Conservation (phyloP, 331 rosid species). For the Rosa hybrid region DNA sequence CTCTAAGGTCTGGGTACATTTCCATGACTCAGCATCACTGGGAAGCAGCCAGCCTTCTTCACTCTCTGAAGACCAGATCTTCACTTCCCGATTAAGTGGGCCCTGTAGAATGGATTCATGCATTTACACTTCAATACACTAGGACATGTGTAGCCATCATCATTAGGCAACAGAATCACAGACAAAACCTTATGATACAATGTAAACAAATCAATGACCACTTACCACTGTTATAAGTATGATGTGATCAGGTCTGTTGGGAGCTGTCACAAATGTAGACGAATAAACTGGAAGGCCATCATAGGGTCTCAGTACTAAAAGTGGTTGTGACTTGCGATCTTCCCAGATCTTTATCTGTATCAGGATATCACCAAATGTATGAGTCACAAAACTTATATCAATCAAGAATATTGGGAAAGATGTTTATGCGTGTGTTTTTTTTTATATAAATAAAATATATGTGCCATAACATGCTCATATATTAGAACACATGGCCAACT, state of each 20-base stretch:
- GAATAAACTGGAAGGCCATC: conserved; percentile 89
- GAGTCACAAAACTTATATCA: background rate
- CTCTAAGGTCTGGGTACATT: conserved; percentile 83
- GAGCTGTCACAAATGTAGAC: conserved; percentile 82
- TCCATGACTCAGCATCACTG: conserved; percentile 84
- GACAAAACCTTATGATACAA: background rate
- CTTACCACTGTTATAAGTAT: conserved; percentile 88
- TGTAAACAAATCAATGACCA: conserved; percentile 12
- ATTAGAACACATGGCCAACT: background rate
- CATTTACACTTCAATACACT: background rate
- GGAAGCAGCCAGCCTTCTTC: conserved; percentile 97
- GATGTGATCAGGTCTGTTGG: conserved; percentile 83
- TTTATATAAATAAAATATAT: background rate
- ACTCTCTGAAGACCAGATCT: conserved; percentile 78
- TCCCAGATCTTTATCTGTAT: conserved; percentile 91
- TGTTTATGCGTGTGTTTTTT: too few species aligned
- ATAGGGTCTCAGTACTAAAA: conserved; percentile 74
- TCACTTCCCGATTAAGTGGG: conserved; percentile 86
- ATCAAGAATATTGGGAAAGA: background rate
- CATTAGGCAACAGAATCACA: background rate
- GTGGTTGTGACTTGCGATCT: conserved; percentile 85
- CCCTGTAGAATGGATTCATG: conserved; percentile 53
- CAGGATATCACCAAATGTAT: conserved; percentile 13
- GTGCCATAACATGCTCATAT: background rate
- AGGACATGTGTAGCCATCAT: background rate